Conservation (phyloP, 2,329 filamentous ascomycete genomes). For the Cylindrodendrum hubeiense region DNA sequence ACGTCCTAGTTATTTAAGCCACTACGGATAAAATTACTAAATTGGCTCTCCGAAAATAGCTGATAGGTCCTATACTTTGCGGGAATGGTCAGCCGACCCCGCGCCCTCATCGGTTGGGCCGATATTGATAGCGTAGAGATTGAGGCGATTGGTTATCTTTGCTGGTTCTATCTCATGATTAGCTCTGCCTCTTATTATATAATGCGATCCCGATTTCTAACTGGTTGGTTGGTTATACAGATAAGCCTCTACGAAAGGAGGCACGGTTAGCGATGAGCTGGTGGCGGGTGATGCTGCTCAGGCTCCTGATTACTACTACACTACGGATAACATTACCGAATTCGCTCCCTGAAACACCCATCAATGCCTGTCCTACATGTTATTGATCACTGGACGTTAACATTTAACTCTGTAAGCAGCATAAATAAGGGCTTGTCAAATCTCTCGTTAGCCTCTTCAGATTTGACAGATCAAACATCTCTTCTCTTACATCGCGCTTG, state of each 20-base stretch:
- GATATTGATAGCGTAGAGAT: not conserved
- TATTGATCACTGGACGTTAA: not conserved
- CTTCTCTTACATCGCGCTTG: not conserved
- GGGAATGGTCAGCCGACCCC: not conserved
- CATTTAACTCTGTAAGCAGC: not conserved
- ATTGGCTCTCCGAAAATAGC: not conserved
- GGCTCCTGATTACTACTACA: not conserved
- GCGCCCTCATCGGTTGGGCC: not conserved
- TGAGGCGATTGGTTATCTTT: not conserved
- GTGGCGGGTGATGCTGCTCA: not conserved
- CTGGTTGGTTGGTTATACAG: not conserved
- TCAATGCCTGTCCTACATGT: not conserved
- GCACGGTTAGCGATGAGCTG: not conserved
- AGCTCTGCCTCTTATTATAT: not conserved
- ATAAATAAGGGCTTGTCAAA: not conserved
- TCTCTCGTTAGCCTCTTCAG: not conserved
- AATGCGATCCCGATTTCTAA: not conserved
- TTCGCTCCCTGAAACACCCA: not conserved
- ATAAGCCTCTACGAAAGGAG: not conserved
- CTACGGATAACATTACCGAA: conserved; percentile 4
- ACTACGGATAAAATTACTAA: not conserved
- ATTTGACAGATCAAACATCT: no score
- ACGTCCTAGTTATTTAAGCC: not conserved
- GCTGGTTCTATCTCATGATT: not conserved
- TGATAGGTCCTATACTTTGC: not conserved